Base-by-base conservation (phyloP, 768 basidiomycete genomes). In the Leccinum imitatum region DNA sequence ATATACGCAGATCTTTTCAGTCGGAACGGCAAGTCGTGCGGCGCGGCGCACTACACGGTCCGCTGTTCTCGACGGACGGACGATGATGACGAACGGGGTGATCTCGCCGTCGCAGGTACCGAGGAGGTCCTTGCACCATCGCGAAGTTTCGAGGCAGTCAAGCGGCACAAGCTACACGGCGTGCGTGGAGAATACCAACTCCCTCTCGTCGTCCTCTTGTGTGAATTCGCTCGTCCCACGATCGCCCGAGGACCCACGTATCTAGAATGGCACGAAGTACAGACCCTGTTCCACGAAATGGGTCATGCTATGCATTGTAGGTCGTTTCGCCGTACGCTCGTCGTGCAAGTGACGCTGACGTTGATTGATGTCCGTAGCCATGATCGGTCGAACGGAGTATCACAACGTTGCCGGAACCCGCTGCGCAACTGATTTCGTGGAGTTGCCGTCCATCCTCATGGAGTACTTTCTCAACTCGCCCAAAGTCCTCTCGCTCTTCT, bases 231-330 rank as follows among this genome's bases (percentile, higher is more conserved):
- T 21, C 81, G 79, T 30, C 87, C 91, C 21, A 78, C 84, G 3
- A 62, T 81, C 17, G 74, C 81, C n/a, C 75, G 79, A 13, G 89
- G 87, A 1, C 83, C 91, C 6, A 87, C 92, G 0, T 74, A 88
- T 53, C 76, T 99, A 21, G 86, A 88, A 58, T 98, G 95, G 95
- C 89, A 90, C 66, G 95, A 98, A 65, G 92, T 98, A 9, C 80
- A 90, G 71, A 98, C 96, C 2, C 77, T 98, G 23, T 97, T 95
- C 76, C 97, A 99, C 67, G 97, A 99, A 76, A 97, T 98, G 94
- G 97, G 97, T 1, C 97, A 99, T 76, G 97, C 97, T 11, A 94
- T 99, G 85, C 97, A 99, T 72, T 99, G 97, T 98, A 69, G 81
- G 94, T 80, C 15, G 17, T 13, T 46, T 64, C 15, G 19, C 57